phyloP scores from a whole-genome alignment of 2,329 filamentous ascomycete genomes.

The Penicillium sp. region DNA sequence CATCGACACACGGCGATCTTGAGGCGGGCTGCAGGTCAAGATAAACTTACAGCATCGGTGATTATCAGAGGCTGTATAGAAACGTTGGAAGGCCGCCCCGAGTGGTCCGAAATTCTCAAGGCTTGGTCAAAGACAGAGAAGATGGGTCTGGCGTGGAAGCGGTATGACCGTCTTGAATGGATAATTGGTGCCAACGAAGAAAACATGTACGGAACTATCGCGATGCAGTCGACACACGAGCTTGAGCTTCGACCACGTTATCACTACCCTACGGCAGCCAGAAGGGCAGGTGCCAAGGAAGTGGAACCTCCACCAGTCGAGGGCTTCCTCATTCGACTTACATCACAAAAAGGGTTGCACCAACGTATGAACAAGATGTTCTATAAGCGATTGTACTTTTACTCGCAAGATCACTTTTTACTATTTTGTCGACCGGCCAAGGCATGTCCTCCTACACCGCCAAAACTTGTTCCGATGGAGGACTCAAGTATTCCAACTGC shows the following conservation, averaged over 20 bases:
- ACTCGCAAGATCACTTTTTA: constrained; percentile 64
- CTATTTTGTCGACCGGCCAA: constrained; percentile 64
- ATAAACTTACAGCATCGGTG: constrained; percentile 57
- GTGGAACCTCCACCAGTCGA: constrained; percentile 65
- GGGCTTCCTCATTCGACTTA: constrained; percentile 66
- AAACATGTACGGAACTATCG: constrained; percentile 69
- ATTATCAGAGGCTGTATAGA: constrained; percentile 62
- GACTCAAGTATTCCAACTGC: constrained; percentile 55
- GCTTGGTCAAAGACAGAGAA: constrained; percentile 61
- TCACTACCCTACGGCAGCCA: constrained; percentile 61
- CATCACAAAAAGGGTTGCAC: constrained; percentile 62
- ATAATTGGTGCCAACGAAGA: constrained; percentile 66
- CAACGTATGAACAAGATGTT: constrained; percentile 62
- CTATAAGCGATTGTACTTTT: constrained; percentile 67
- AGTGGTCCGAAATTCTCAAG: constrained; percentile 62
- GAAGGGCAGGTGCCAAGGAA: constrained; percentile 42
- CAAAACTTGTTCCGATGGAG: constrained; percentile 50
- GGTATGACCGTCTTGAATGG: constrained; percentile 70
- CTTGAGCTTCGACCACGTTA: constrained; percentile 66
- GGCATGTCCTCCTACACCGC: constrained; percentile 61
- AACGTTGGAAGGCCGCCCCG: constrained; percentile 57
- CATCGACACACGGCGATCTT: constrained; percentile 48
- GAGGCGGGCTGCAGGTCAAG: constrained; percentile 44
- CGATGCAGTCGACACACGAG: constrained; percentile 67
- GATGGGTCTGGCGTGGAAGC: constrained; percentile 68